Evolutionary conservation across 805 yeast genomes (phyloP), one percentile per base, ranked within the genome.

Genomic region (Zygotorulaspora sp.): DNA sequence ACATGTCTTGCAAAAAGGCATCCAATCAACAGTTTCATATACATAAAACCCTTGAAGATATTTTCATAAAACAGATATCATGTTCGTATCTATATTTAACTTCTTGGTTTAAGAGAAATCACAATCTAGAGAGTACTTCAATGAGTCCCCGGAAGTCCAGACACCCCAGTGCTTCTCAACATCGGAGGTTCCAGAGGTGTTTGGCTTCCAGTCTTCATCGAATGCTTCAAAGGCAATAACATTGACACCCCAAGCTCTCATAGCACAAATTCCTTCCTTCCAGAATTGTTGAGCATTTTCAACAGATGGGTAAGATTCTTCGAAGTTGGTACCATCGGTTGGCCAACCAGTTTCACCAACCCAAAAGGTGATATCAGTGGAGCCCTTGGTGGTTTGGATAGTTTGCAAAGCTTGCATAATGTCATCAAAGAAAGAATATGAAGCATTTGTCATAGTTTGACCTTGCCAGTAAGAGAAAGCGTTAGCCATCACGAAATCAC

Each of bases 391-490:
- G 52, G 86, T 71, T 74, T 90, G 96, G 56, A 90, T 78, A 45
- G 73, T 71, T 71, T 87, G 95, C 63, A 90, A 70, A 50, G 97
- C 96, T 74, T 90, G 97, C 96, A 89, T 88, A 65, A 90, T 86
- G 65, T 90, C 97, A 63, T 89, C 97, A 51, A 87, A 77, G 82
- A 89, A 90, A 2, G 96, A 87, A 74, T 77, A 85, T 12, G 95
- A 78, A 18, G 96, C 77, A 64, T 89, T 89, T 34, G 64, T 58
- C 75, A 74, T 75, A 50, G 87, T 74, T 71, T 88, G 97, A 30
- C 97, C 97, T 72, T 90, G 97, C 97, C 97, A 90, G 80, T 89
- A 90, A 6, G 97, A 85, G 76, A 90, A 90, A 35, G 96, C 97
- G 62, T 90, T 90, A 57, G 96, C 95, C 63, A 81, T 83, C 45